phyloP scores from a whole-genome alignment of 148 eudicot genomes.

The Fallopia convolvulus region DNA sequence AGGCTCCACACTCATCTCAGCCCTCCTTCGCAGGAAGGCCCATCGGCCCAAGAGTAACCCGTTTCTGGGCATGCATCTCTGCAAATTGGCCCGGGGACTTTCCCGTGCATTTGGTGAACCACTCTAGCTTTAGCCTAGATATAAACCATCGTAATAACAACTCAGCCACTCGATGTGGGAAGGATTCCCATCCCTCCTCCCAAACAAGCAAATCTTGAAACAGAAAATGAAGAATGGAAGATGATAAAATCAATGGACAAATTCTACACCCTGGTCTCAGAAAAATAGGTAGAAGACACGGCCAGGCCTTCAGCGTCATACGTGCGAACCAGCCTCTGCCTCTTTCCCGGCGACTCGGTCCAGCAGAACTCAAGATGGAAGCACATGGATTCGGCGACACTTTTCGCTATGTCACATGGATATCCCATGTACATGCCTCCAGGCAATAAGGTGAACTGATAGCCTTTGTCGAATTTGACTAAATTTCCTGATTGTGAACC shows the following conservation, averaged over 20 bases:
- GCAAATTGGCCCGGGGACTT: background rate
- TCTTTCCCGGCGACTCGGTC: slow-evolving; percentile 75
- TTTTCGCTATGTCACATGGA: slow-evolving; percentile 59
- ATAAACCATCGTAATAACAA: background rate
- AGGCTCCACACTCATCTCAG: background rate
- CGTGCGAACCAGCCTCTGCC: slow-evolving; percentile 91
- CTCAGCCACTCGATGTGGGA: background rate
- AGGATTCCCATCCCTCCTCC: background rate
- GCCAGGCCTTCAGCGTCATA: slow-evolving; percentile 79
- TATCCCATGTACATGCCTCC: slow-evolving; percentile 97
- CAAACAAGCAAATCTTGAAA: no score
- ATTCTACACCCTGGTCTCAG: slow-evolving; percentile 40
- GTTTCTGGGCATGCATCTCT: background rate
- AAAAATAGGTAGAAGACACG: slow-evolving; percentile 77
- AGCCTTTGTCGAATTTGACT: slow-evolving; percentile 73
- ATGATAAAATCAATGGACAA: background rate
- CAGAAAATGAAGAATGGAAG: background rate
- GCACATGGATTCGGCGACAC: slow-evolving; percentile 58
- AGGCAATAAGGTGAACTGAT: slow-evolving; percentile 65
- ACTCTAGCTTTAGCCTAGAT: background rate
- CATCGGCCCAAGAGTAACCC: background rate
- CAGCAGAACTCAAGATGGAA: slow-evolving; percentile 94
- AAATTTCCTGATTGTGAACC: slow-evolving; percentile 53
- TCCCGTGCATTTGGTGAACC: background rate
- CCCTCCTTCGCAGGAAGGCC: background rate